Evolutionary conservation across 1,139 yeast genomes (phyloP).

Genomic region (Yamadazyma taylorii): DNA sequence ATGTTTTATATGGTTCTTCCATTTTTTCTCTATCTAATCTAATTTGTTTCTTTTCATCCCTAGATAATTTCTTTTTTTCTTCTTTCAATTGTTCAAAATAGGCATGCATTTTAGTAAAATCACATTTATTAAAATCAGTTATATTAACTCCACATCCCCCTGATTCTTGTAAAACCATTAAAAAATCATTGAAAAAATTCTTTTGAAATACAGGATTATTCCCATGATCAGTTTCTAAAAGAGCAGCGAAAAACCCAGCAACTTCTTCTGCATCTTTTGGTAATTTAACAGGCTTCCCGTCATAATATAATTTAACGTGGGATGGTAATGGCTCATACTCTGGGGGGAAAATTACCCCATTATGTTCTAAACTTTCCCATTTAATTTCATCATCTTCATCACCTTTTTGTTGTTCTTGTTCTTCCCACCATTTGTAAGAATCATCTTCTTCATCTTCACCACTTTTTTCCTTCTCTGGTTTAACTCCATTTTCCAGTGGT

Average conservation of each 20-base stretch:
- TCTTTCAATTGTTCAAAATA: constrained; percentile 71
- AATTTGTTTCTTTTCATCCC: constrained; percentile 70
- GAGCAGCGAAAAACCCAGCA: constrained; percentile 91
- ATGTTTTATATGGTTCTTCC: constrained; percentile 82
- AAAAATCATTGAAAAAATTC: constrained; percentile 83
- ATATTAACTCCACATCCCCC: constrained; percentile 66
- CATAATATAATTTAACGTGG: constrained; percentile 73
- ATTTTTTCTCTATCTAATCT: constrained; percentile 70
- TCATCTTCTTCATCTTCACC: constrained; percentile 53
- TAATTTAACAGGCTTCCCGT: constrained; percentile 69
- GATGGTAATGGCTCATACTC: constrained; percentile 83
- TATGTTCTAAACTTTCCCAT: constrained; percentile 85
- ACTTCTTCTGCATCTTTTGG: constrained; percentile 92
- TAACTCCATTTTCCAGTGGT: constrained; percentile 4
- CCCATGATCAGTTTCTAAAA: constrained; percentile 87
- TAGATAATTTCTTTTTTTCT: constrained; percentile 65
- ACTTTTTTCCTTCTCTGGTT: constrained; percentile 18
- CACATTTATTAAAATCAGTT: constrained; percentile 65
- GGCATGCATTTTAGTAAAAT: constrained; percentile 72
- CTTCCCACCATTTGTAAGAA: constrained; percentile 84
- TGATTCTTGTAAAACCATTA: constrained; percentile 61
- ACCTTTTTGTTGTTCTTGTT: constrained; percentile 45
- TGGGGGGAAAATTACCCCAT: constrained; percentile 93
- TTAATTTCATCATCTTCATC: constrained; percentile 72
- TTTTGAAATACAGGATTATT: constrained; percentile 81